Conservation (phyloP, 1,284 basidiomycete species). For the Acaromyces ingoldii region DNA sequence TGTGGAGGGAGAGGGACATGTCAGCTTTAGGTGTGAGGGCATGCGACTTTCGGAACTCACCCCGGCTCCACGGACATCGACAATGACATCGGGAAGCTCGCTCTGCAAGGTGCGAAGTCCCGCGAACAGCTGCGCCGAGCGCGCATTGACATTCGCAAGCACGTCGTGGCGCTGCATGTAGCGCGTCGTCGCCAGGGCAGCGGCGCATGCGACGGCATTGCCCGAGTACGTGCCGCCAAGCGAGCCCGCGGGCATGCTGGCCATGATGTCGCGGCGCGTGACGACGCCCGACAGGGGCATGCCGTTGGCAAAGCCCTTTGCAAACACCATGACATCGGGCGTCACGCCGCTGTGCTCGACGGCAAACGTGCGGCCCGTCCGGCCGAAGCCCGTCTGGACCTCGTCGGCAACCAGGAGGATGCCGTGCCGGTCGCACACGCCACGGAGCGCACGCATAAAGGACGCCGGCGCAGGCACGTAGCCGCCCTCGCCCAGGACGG, state of each 20-base stretch:
- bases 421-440: conserved; percentile 77
- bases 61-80: too few species aligned
- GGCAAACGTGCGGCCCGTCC: conserved; percentile 74
- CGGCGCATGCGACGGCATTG: conserved; percentile 45
- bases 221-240: conserved; percentile 60
- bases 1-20: too few species aligned
- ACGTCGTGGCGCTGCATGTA: conserved; percentile 32
- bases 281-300: conserved; percentile 87
- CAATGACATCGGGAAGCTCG: too few species aligned
- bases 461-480: conserved; percentile 83
- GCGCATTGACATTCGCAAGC: conserved; percentile 38
- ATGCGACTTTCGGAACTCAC: too few species aligned
- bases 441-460: conserved; percentile 73
- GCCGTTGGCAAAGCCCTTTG: conserved; percentile 90
- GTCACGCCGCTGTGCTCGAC: conserved; percentile 65
- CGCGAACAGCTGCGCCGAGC: conserved; percentile 32
- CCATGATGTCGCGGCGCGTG: conserved; percentile 73
- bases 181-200: conserved; percentile 33
- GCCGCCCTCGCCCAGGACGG: conserved; percentile 85
- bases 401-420: conserved; percentile 58
- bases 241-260: conserved; percentile 70
- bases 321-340: conserved; percentile 82
- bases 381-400: conserved; percentile 75
- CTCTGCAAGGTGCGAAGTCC: conserved; percentile 19
- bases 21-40: too few species aligned